Evolutionary conservation across 805 yeast genomes (phyloP).

Genomic region (Candida sakaeoensis): DNA sequence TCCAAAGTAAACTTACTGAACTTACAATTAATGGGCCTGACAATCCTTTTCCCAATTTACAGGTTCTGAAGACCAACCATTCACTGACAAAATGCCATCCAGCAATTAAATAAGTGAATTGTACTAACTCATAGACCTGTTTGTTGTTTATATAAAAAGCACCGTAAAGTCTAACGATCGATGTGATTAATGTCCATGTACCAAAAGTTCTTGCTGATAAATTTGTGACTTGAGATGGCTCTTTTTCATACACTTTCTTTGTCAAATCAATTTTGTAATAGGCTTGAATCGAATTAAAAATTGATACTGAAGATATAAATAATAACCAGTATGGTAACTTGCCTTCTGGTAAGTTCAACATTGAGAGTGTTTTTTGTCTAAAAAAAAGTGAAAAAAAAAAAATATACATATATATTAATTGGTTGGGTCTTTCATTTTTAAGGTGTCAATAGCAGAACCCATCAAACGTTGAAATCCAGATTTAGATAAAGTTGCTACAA

Average conservation of each 20-base stretch:
- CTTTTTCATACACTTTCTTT: slow-evolving; percentile 66
- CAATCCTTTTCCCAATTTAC: slow-evolving; percentile 82
- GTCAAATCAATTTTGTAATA: slow-evolving; percentile 74
- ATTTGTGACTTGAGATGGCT: slow-evolving; percentile 33
- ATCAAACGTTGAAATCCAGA: slow-evolving; percentile 89
- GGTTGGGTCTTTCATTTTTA: slow-evolving; percentile 84
- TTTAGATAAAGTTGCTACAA: slow-evolving; percentile 90
- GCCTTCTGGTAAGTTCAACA: slow-evolving; percentile 23
- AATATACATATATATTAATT: slow-evolving; percentile 1
- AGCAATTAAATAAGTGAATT: slow-evolving; percentile 80
- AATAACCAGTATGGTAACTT: slow-evolving; percentile 37
- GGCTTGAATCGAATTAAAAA: slow-evolving; percentile 86
- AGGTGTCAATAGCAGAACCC: slow-evolving; percentile 90
- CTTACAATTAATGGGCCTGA: slow-evolving; percentile 83
- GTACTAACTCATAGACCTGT: slow-evolving; percentile 72
- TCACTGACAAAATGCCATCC: slow-evolving; percentile 79
- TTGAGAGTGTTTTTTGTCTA: slow-evolving; percentile 12
- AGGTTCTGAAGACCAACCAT: slow-evolving; percentile 75
- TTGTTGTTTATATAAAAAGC: slow-evolving; percentile 70
- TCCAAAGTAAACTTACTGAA: slow-evolving; percentile 72
- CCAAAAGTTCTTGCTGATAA: slow-evolving; percentile 96
- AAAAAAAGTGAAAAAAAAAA: slow-evolving; percentile 4
- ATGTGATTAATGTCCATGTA: slow-evolving; percentile 91
- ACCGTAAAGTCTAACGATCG: slow-evolving; percentile 81
- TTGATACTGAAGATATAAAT: slow-evolving; percentile 77